phyloP scores from a whole-genome alignment of 2,329 filamentous ascomycete species.

The Trichophyton simii region DNA sequence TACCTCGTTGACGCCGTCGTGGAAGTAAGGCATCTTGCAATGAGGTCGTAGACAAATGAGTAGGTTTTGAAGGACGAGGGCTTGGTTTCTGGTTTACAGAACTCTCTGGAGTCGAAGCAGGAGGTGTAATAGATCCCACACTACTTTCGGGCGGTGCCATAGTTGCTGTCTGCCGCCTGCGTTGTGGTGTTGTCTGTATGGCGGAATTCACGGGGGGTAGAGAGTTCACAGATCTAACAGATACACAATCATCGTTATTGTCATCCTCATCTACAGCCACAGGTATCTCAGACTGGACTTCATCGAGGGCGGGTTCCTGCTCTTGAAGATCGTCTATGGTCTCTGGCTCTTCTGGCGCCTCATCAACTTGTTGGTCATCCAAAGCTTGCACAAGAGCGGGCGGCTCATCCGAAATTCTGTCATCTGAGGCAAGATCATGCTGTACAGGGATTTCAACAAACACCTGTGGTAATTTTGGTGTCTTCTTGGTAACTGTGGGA shows the following conservation, averaged over 20 bases:
- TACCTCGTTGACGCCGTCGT: background rate
- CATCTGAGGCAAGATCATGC: background rate
- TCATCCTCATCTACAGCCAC: background rate
- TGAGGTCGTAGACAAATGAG: background rate
- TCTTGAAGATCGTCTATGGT: background rate
- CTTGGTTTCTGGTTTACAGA: background rate
- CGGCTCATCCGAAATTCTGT: background rate
- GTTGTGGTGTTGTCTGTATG: background rate
- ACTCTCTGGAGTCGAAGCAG: background rate
- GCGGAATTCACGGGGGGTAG: background rate
- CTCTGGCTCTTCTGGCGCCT: background rate
- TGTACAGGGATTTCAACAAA: background rate
- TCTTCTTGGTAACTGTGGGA: background rate
- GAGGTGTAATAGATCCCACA: background rate
- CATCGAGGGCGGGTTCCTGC: conserved; percentile 9
- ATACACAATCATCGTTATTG: background rate
- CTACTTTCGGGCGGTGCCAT: background rate
- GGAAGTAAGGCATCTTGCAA: background rate
- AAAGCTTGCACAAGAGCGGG: background rate
- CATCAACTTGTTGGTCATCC: background rate
- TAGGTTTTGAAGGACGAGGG: background rate
- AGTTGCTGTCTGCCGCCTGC: background rate
- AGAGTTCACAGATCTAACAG: background rate
- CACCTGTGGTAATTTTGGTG: background rate
- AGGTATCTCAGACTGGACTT: background rate